Evolutionary conservation across 176 grass and related monocot species (phyloP).

Genomic region (Dactylis glomerata): DNA sequence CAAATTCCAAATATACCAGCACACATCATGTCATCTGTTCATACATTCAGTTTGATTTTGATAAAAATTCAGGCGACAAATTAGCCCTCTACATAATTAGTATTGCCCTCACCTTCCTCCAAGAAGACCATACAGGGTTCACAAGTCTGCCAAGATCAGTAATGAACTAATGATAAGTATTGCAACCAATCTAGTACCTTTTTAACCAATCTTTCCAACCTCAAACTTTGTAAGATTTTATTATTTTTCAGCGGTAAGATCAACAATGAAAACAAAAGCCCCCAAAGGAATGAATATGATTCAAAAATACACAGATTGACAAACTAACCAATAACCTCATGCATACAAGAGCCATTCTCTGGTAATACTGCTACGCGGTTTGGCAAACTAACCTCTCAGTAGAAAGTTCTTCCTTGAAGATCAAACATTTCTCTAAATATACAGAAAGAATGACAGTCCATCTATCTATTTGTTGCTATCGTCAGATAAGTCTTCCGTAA

Average conservation of each 20-base stretch:
- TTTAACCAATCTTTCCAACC: not conserved
- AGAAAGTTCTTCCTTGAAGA: not conserved
- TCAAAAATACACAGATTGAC: not conserved
- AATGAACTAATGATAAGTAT: too few relatives aligned
- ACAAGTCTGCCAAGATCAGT: not conserved
- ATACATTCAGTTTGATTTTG: too few relatives aligned
- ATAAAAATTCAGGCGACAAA: not conserved
- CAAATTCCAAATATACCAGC: not conserved
- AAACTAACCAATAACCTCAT: not conserved
- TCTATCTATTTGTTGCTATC: not conserved
- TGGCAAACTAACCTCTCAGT: not conserved
- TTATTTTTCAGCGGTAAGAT: not conserved
- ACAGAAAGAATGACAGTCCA: not conserved
- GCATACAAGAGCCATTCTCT: not conserved
- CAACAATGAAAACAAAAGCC: not conserved
- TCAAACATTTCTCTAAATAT: not conserved
- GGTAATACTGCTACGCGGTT: not conserved
- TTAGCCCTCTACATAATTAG: not conserved
- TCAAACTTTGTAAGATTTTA: not conserved
- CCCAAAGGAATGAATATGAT: not conserved
- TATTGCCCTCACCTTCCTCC: not conserved
- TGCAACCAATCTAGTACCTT: not conserved
- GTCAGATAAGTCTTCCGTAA: conserved; percentile 2
- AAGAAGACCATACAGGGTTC: not conserved
- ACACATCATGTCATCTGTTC: too few relatives aligned